Evolutionary conservation across 805 yeast species (phyloP).

Genomic region (Alloascoidea hylecoeti): DNA sequence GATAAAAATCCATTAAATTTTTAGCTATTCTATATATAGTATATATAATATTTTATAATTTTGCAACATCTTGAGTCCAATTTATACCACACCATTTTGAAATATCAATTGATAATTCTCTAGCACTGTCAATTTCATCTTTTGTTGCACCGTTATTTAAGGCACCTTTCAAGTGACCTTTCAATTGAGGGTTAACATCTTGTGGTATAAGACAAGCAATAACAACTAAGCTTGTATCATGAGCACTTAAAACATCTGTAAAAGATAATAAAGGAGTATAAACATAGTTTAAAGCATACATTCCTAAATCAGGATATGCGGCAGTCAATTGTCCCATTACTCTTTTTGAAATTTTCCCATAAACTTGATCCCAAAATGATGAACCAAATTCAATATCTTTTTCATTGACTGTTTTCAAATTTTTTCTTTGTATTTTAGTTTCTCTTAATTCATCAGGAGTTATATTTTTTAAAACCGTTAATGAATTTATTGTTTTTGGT

Average conservation of each 20-base stretch:
- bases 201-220: slow-evolving; percentile 79
- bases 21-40: no score
- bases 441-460: slow-evolving; percentile 43
- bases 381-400: slow-evolving; percentile 30
- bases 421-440: slow-evolving; percentile 15
- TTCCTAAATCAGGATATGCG: slow-evolving; percentile 82
- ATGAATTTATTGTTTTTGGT: slow-evolving; percentile 73
- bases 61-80: slow-evolving; percentile 46
- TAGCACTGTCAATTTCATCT: slow-evolving; percentile 45
- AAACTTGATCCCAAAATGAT: slow-evolving; percentile 58
- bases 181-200: slow-evolving; percentile 84
- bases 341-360: slow-evolving; percentile 59
- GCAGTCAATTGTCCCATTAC: slow-evolving; percentile 52
- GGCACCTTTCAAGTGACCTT: slow-evolving; percentile 86
- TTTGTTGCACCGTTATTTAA: slow-evolving; percentile 57
- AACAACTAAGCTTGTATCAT: slow-evolving; percentile 65
- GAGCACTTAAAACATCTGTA: slow-evolving; percentile 42
- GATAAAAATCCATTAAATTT: no score
- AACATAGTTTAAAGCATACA: slow-evolving; percentile 53
- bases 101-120: slow-evolving; percentile 48
- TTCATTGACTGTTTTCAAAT: slow-evolving; percentile 7
- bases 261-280: slow-evolving; percentile 69
- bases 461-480: slow-evolving; percentile 44
- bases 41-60: slow-evolving; percentile 28
- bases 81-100: slow-evolving; percentile 61